A percentile compares a stretch with the other conserved stretches of the same genome.
Evolutionary conservation across 495 filamentous ascomycete species (phyloP).

Genomic region (Cenococcum geophilum): DNA sequence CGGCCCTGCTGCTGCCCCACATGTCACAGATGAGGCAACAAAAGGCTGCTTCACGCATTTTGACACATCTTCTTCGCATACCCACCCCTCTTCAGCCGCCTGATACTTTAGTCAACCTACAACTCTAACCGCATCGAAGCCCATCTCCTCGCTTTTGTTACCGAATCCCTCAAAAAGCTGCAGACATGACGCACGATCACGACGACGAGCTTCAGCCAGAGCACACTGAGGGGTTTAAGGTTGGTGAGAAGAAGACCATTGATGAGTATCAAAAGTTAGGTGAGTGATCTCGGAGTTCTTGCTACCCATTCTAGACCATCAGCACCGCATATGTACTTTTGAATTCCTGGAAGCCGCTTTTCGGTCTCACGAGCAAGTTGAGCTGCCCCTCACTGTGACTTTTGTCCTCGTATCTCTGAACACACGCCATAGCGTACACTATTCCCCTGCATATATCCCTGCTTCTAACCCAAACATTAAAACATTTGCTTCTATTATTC

Average conservation of each 20-base stretch:
- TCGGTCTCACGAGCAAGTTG: no score
- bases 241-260: slow-evolving; percentile 95
- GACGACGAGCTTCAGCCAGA: slow-evolving; percentile 84
- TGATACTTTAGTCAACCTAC: neutral
- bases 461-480: no score
- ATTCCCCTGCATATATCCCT: no score
- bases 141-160: no score
- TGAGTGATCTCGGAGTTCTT: slow-evolving; percentile 44
- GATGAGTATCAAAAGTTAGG: slow-evolving; percentile 88
- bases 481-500: no score
- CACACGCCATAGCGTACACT: no score
- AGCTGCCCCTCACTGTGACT: no score
- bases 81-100: neutral
- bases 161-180: slow-evolving; percentile 19
- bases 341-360: no score
- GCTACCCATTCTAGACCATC: neutral
- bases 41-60: neutral
- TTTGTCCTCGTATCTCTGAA: no score
- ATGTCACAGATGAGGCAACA: neutral
- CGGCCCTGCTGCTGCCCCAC: neutral
- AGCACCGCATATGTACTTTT: no score
- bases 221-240: slow-evolving; percentile 90
- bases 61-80: neutral
- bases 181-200: slow-evolving; percentile 59
- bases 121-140: slow-evolving; percentile 3